Evolutionary conservation across 495 filamentous ascomycete species (phyloP).

Genomic region (Penicillium samsonianum): DNA sequence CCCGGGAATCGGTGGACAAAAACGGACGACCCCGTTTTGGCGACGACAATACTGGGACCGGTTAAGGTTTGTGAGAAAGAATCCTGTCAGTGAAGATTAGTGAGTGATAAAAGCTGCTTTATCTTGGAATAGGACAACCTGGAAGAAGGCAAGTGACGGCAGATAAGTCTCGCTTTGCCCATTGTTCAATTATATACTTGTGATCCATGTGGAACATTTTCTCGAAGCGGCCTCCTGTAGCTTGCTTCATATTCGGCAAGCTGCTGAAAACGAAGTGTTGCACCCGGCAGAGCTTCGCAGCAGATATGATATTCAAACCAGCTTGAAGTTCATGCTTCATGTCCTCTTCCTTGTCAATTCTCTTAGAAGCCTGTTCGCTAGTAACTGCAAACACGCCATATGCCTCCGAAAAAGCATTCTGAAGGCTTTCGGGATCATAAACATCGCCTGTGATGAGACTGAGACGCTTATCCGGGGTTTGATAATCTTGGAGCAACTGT

Average conservation of each 20-base stretch:
- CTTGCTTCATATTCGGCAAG: conserved; percentile 27
- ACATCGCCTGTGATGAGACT: conserved; percentile 21
- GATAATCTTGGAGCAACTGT: conserved; percentile 1
- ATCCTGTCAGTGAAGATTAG: too few relatives aligned
- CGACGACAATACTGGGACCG: conserved; percentile 25
- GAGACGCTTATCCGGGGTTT: conserved; percentile 3
- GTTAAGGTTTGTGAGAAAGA: conserved; percentile 23
- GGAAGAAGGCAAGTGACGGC: conserved; percentile 21
- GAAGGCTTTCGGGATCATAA: conserved; percentile 27
- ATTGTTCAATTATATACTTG: conserved; percentile 21
- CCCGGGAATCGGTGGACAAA: conserved; percentile 21
- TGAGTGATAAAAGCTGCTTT: too few relatives aligned
- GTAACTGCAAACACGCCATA: conserved; percentile 42
- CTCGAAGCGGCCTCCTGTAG: conserved; percentile 12
- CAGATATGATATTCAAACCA: conserved; percentile 37
- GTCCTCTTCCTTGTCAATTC: conserved; percentile 26
- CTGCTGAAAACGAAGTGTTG: conserved; percentile 41
- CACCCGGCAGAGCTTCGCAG: conserved; percentile 31
- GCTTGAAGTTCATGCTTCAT: conserved; percentile 31
- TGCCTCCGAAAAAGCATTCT: conserved; percentile 29
- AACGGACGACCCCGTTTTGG: conserved; percentile 21
- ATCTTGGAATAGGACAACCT: too few relatives aligned
- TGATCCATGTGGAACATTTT: conserved; percentile 24
- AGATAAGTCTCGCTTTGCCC: conserved; percentile 13
- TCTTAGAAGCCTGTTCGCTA: conserved; percentile 17